phyloP scores from a whole-genome alignment of 257 asterid genomes.

The Galeopsis tetrahit region DNA sequence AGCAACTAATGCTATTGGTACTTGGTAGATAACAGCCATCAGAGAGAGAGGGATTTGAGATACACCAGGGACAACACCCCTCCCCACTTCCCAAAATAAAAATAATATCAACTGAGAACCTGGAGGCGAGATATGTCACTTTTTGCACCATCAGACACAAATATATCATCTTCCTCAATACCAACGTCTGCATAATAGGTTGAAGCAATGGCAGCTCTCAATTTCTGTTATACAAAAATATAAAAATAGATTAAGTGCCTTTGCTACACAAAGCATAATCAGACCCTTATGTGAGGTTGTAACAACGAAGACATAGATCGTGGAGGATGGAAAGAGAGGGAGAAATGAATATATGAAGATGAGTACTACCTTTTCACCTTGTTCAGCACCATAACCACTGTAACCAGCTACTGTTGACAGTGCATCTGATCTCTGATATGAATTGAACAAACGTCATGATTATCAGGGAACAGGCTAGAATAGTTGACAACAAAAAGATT shows the following conservation, averaged over 20 bases:
- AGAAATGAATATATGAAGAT: not conserved
- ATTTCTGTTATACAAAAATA: conserved; percentile 48
- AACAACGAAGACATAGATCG: conserved; percentile 26
- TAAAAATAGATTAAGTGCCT: not conserved
- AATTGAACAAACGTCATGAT: conserved; percentile 23
- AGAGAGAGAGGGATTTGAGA: not conserved
- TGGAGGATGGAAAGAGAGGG: not conserved
- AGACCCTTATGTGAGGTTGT: conserved; percentile 8
- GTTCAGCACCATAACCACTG: conserved; percentile 98
- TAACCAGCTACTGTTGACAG: conserved; percentile 86
- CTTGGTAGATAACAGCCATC: conserved; percentile 2
- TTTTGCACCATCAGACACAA: conserved; percentile 98
- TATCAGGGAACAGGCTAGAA: conserved; percentile 23
- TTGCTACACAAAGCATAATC: not conserved
- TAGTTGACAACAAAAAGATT: not conserved
- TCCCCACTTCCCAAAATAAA: not conserved
- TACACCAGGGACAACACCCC: not conserved
- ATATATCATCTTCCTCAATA: conserved; percentile 84
- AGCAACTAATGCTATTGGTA: conserved; percentile 13
- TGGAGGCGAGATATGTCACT: conserved; percentile 98
- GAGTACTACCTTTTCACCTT: conserved; percentile 83
- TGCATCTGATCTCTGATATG: conserved; percentile 67
- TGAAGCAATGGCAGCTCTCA: conserved; percentile 91
- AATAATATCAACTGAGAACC: conserved; percentile 47
- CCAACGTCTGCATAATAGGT: conserved; percentile 84